phyloP scores from a whole-genome alignment of 257 asterid species.

The Hygrophila difformis region DNA sequence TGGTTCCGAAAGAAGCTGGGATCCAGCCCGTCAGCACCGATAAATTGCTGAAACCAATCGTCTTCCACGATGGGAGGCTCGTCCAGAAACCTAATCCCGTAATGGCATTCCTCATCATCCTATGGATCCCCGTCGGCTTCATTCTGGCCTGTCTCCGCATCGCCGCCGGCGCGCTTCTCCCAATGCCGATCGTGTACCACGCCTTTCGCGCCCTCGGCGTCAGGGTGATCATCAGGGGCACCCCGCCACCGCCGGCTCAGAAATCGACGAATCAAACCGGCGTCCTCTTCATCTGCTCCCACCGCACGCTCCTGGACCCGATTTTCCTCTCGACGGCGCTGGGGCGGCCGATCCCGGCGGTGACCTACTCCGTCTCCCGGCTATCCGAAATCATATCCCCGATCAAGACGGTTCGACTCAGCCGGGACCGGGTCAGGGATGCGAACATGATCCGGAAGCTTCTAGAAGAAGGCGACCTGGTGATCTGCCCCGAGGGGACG shows the following conservation, averaged over 20 bases:
- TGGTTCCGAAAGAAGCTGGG: slow-evolving; percentile 26
- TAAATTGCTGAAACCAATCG: slow-evolving; percentile 43
- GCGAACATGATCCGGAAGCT: slow-evolving; percentile 51
- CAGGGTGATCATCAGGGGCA: slow-evolving; percentile 48
- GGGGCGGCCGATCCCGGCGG: slow-evolving; percentile 65
- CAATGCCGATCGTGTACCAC: slow-evolving; percentile 52
- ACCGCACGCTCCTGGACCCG: slow-evolving; percentile 72
- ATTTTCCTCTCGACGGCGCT: slow-evolving; percentile 62
- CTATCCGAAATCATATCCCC: slow-evolving; percentile 69
- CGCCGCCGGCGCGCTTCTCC: slow-evolving; percentile 53
- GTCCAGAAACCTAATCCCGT: slow-evolving; percentile 57
- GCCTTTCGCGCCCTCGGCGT: slow-evolving; percentile 57
- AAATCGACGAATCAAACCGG: slow-evolving; percentile 37
- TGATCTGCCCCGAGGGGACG: slow-evolving; percentile 78
- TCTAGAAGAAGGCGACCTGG: slow-evolving; percentile 49
- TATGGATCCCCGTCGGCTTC: slow-evolving; percentile 71
- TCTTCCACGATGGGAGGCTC: slow-evolving; percentile 82
- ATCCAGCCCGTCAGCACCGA: slow-evolving; percentile 42
- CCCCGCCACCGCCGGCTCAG: slow-evolving; percentile 48
- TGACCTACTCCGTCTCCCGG: slow-evolving; percentile 63
- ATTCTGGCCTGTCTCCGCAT: slow-evolving; percentile 56
- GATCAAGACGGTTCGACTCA: slow-evolving; percentile 53
- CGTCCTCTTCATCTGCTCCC: slow-evolving; percentile 64
- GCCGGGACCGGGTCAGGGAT: slow-evolving; percentile 51
- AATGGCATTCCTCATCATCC: slow-evolving; percentile 39